These are phyloP conservation scores for Triticum timopheevii DNA, from an alignment of 176 grass and related monocot species.

Conservation along the genomic window DNA sequence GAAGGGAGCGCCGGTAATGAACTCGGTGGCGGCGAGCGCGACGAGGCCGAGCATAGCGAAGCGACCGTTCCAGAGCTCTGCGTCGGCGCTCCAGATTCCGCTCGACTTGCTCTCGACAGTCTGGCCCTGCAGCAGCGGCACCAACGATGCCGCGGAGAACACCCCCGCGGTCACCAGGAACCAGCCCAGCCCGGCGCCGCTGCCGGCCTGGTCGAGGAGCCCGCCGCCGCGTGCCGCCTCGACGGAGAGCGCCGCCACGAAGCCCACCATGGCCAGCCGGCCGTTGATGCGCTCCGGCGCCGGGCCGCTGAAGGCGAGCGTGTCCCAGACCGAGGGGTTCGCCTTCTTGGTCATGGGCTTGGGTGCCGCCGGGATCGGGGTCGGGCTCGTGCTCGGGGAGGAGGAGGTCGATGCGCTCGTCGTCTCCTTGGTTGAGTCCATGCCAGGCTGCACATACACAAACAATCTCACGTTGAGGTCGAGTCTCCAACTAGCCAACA, in stretches of 20 bases:
- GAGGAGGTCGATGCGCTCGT: background rate
- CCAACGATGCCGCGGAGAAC: slow-evolving; percentile 63
- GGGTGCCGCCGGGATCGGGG: background rate
- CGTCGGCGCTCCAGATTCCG: slow-evolving; percentile 45
- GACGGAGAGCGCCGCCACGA: slow-evolving; percentile 57
- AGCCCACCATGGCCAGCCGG: slow-evolving; percentile 67
- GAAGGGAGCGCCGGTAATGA: slow-evolving; percentile 65
- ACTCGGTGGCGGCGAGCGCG: slow-evolving; percentile 79
- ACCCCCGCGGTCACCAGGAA: slow-evolving; percentile 37
- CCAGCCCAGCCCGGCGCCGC: slow-evolving; percentile 47
- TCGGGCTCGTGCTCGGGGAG: background rate
- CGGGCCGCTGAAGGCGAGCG: slow-evolving; percentile 63
- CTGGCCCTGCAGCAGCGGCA: slow-evolving; percentile 60
- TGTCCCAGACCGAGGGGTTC: slow-evolving; percentile 38
- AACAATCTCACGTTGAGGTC: background rate
- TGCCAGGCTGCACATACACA: background rate
- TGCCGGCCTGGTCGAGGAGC: slow-evolving; percentile 41
- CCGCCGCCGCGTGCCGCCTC: slow-evolving; percentile 46
- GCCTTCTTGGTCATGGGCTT: background rate
- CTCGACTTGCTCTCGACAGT: slow-evolving; percentile 37
- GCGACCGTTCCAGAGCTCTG: slow-evolving; percentile 87
- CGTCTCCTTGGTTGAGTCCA: background rate
- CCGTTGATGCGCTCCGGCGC: slow-evolving; percentile 80
- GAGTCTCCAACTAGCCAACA: background rate
- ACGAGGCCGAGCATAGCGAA: slow-evolving; percentile 89